Evolutionary conservation across 2,329 filamentous ascomycete genomes (phyloP).

Genomic region (Colletotrichum somersetense): DNA sequence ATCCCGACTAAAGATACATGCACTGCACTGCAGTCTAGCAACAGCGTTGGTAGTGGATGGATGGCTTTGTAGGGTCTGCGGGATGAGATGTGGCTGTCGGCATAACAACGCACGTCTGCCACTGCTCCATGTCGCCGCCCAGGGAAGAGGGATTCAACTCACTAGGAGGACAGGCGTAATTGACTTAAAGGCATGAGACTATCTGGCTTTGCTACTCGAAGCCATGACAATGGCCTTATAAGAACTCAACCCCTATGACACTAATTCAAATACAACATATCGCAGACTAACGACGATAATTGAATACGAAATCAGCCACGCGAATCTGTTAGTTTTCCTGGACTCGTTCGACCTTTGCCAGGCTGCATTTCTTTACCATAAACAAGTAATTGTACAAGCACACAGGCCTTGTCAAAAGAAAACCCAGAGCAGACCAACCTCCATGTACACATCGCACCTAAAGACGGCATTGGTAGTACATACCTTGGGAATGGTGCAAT

Average conservation of each 20-base stretch:
- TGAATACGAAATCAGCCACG: not conserved
- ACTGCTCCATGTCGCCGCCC: not conserved
- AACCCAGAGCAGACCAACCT: too few relatives aligned
- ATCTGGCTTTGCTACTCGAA: not conserved
- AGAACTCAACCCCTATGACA: not conserved
- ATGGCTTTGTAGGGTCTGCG: not conserved
- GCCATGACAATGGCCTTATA: not conserved
- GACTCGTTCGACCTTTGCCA: not conserved
- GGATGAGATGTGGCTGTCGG: not conserved
- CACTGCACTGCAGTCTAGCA: not conserved
- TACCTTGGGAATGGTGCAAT: too few relatives aligned
- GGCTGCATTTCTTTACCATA: too few relatives aligned
- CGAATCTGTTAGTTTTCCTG: not conserved
- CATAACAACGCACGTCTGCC: not conserved
- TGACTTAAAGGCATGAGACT: not conserved
- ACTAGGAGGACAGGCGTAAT: not conserved
- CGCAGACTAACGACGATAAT: not conserved
- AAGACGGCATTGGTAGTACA: too few relatives aligned
- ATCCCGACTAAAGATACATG: not conserved
- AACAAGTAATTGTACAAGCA: too few relatives aligned
- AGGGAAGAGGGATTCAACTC: not conserved
- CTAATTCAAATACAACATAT: too few relatives aligned
- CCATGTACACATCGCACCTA: too few relatives aligned
- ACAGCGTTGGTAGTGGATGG: not conserved
- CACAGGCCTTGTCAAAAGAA: too few relatives aligned